These are phyloP conservation scores for Clarireedia homoeocarpa DNA, from an alignment of 2,329 filamentous ascomycete genomes.

Conservation along the genomic window DNA sequence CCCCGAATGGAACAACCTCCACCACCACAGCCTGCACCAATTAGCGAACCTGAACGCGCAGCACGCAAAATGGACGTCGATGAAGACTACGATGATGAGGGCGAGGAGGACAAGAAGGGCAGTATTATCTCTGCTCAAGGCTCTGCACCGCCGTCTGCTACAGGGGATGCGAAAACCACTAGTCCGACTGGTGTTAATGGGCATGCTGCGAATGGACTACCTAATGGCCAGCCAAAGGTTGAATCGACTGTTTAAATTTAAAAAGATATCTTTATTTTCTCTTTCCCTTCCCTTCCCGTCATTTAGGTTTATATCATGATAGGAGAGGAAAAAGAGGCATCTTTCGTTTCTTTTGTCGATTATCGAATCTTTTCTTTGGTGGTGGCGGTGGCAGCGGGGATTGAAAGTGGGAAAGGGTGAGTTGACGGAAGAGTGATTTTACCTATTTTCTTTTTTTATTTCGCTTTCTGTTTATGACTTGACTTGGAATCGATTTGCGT, in stretches of 20 bases:
- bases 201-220: constrained; percentile 25
- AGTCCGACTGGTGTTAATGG: constrained; percentile 36
- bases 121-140: constrained; percentile 38
- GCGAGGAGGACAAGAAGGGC: constrained; percentile 71
- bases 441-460: too few species aligned
- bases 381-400: too few species aligned
- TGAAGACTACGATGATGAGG: constrained; percentile 94
- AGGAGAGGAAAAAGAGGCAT: too few species aligned
- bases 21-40: constrained; percentile 36
- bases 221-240: constrained; percentile 27
- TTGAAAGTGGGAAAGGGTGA: too few species aligned
- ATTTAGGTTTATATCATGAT: too few species aligned
- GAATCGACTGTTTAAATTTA: constrained; percentile 17
- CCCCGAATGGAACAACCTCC: constrained; percentile 26
- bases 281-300: too few species aligned
- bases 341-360: too few species aligned
- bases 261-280: too few species aligned
- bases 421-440: too few species aligned
- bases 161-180: constrained; percentile 43
- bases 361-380: too few species aligned
- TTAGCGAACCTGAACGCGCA: constrained; percentile 71
- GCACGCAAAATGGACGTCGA: constrained; percentile 95
- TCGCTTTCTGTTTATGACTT: too few species aligned
- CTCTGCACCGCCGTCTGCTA: constrained; percentile 36
- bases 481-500: too few species aligned